A percentile compares a stretch with the other conserved stretches of the same genome.
Conservation (phyloP, 108 stramenopile genomes). For the Aureococcus anophagefferens region DNA sequence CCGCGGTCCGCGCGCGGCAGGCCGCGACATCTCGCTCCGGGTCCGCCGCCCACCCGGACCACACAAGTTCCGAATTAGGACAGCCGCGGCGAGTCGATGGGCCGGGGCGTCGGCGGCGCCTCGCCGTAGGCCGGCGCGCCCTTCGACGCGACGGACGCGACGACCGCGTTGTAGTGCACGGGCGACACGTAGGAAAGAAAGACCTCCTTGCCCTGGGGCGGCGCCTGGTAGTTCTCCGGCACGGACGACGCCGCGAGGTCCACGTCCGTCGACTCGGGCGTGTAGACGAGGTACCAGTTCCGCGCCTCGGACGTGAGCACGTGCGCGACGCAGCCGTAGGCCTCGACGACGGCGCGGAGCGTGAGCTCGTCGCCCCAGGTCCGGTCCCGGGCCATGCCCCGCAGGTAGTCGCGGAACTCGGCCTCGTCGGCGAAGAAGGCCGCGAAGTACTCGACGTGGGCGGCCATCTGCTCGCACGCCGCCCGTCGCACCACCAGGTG, state of each 20-base stretch:
- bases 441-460: background rate
- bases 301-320: conserved; percentile 10
- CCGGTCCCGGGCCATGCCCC: background rate
- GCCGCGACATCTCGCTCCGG: too few relatives aligned
- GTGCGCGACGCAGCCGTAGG: conserved; percentile 1
- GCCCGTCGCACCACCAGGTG: background rate
- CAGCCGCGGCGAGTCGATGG: too few relatives aligned
- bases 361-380: conserved; percentile 17
- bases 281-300: conserved; percentile 12
- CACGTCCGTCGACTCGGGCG: background rate
- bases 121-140: too few relatives aligned
- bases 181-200: conserved; percentile 14
- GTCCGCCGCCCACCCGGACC: too few relatives aligned
- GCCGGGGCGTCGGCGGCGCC: too few relatives aligned
- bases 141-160: background rate
- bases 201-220: background rate
- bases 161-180: conserved; percentile 9
- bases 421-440: conserved; percentile 2
- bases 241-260: background rate
- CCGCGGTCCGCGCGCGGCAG: too few relatives aligned
- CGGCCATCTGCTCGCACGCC: conserved; percentile 6
- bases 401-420: conserved; percentile 2
- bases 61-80: too few relatives aligned
- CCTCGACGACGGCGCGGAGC: conserved; percentile 13
- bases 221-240: too few relatives aligned